Conservation (phyloP, 108 stramenopile genomes). For the Bacterosira constricta region DNA sequence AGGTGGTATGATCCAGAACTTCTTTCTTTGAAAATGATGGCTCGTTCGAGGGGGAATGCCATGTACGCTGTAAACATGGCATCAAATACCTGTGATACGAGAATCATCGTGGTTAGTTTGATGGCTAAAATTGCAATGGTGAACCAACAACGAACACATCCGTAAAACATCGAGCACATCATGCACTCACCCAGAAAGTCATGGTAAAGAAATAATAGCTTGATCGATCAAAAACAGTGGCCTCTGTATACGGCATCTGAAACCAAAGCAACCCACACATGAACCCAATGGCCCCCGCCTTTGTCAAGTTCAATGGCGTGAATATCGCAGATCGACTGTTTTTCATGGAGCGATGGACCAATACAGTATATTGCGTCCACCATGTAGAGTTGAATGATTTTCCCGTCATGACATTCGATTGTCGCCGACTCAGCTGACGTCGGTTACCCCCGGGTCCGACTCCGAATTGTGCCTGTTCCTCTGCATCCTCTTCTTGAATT, state of each 20-base stretch:
- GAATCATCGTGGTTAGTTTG: background rate
- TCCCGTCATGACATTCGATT: slow-evolving; percentile 8
- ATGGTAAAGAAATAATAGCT: slow-evolving; percentile 75
- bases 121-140: background rate
- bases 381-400: slow-evolving; percentile 61
- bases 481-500: slow-evolving; percentile 36
- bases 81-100: slow-evolving; percentile 53
- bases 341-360: slow-evolving; percentile 68
- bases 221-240: slow-evolving; percentile 51
- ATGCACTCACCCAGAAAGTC: slow-evolving; percentile 71
- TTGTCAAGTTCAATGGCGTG: slow-evolving; percentile 69
- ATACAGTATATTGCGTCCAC: slow-evolving; percentile 58
- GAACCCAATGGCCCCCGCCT: slow-evolving; percentile 61
- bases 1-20: slow-evolving; percentile 64
- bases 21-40: slow-evolving; percentile 77
- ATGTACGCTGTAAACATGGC: slow-evolving; percentile 70
- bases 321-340: slow-evolving; percentile 75
- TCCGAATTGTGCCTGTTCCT: background rate
- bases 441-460: background rate
- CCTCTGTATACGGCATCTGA: slow-evolving; percentile 64
- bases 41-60: slow-evolving; percentile 70
- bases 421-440: background rate
- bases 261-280: slow-evolving; percentile 64
- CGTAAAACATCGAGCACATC: too few species aligned
- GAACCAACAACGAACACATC: too few species aligned